A percentile compares a stretch with the other conserved stretches of the same genome.
Conservation (phyloP, 164 flowering plant genomes). For the Aristolochia contorta region DNA sequence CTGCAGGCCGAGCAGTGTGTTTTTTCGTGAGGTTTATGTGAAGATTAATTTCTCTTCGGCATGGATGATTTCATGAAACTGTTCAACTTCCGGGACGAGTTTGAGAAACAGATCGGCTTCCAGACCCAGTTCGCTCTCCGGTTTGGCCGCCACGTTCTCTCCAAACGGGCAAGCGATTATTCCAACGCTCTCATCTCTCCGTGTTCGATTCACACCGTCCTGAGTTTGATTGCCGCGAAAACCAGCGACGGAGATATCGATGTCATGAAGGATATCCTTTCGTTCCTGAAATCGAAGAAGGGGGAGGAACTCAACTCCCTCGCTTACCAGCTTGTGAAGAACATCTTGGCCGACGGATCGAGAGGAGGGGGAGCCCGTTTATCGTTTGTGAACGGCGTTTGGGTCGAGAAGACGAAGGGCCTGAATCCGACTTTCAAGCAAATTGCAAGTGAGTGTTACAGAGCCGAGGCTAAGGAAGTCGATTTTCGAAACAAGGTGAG, state of each 20-base stretch:
- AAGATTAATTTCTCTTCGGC: too few relatives aligned
- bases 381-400: slow-evolving; percentile 53
- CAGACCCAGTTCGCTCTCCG: too few relatives aligned
- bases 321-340: slow-evolving; percentile 37
- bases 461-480: slow-evolving; percentile 35
- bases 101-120: too few relatives aligned
- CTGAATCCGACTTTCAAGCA: slow-evolving; percentile 43
- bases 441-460: slow-evolving; percentile 34
- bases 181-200: slow-evolving; percentile 60
- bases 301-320: slow-evolving; percentile 42
- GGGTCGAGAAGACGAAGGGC: slow-evolving; percentile 49
- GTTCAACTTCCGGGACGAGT: too few relatives aligned
- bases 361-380: slow-evolving; percentile 49
- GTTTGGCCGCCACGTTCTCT: too few relatives aligned
- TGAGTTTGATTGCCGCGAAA: slow-evolving; percentile 43
- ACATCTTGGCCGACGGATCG: slow-evolving; percentile 49
- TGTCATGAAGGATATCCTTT: slow-evolving; percentile 42
- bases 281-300: slow-evolving; percentile 39
- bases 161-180: slow-evolving; percentile 22
- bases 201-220: slow-evolving; percentile 37
- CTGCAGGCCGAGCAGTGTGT: too few relatives aligned
- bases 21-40: too few relatives aligned
- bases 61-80: too few relatives aligned
- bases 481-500: slow-evolving; percentile 58
- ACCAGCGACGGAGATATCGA: slow-evolving; percentile 48